A percentile compares a stretch with the other conserved stretches of the same genome.
These are phyloP conservation scores for Lophium mytilinum DNA, from an alignment of 495 filamentous ascomycete genomes.

Conservation along the genomic window DNA sequence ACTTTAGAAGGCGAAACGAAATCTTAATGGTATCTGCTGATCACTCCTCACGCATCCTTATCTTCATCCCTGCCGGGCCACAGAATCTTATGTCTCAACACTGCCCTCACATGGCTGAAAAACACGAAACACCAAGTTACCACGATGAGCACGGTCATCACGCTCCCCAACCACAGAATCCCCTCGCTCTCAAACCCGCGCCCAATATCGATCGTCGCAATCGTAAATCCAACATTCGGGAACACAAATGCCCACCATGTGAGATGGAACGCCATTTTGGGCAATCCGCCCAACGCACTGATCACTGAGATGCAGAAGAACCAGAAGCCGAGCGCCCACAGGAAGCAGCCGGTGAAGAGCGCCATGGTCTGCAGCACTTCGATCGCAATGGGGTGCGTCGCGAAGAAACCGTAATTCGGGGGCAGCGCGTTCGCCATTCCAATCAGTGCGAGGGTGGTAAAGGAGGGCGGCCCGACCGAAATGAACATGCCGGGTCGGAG, in stretches of 20 bases:
- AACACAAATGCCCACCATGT: constrained; percentile 53
- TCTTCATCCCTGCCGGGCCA: constrained; percentile 22
- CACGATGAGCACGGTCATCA: constrained; percentile 48
- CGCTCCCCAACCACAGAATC: constrained; percentile 40
- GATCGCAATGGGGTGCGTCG: constrained; percentile 18
- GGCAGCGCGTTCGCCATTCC: constrained; percentile 48
- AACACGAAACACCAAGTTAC: constrained; percentile 52
- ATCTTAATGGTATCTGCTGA: too few species aligned
- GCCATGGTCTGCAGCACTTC: constrained; percentile 44
- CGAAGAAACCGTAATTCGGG: constrained; percentile 19
- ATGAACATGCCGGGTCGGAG: constrained; percentile 61
- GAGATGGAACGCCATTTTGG: constrained; percentile 47
- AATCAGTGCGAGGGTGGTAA: constrained; percentile 63
- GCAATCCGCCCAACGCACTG: constrained; percentile 44
- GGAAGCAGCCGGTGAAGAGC: constrained; percentile 47
- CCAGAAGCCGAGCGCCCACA: constrained; percentile 66
- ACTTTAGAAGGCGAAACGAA: background rate
- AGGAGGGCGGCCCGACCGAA: constrained; percentile 53
- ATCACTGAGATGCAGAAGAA: constrained; percentile 52
- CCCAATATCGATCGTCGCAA: constrained; percentile 39
- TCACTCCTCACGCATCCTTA: background rate
- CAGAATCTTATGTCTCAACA: constrained; percentile 14
- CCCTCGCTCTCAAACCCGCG: constrained; percentile 35
- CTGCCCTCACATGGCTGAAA: constrained; percentile 44
- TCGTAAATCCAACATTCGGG: constrained; percentile 51